These are phyloP conservation scores for Hysterium pulicare DNA, from an alignment of 2,329 filamentous ascomycete species.

Conservation along the genomic window DNA sequence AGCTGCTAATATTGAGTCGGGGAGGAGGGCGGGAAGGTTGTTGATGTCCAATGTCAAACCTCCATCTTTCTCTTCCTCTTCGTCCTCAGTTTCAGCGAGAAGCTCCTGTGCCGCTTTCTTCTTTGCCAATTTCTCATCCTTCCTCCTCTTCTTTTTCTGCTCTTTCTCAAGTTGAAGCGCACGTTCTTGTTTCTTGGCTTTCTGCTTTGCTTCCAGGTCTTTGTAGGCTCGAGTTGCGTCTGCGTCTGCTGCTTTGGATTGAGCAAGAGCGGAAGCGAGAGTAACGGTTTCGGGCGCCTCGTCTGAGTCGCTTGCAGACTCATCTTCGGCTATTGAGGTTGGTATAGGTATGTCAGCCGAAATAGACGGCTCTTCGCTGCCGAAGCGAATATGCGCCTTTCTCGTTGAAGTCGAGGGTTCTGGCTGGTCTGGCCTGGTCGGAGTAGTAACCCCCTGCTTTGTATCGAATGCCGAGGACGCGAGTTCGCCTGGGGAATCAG, in stretches of 20 bases:
- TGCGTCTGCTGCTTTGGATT: constrained; percentile 24
- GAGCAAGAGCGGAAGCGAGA: constrained; percentile 25
- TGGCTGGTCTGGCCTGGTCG: background rate
- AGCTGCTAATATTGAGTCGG: constrained; percentile 49
- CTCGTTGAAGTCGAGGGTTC: background rate
- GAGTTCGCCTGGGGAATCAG: background rate
- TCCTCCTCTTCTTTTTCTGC: constrained; percentile 27
- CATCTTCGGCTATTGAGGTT: constrained; percentile 3
- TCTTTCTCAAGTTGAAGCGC: constrained; percentile 29
- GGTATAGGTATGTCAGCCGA: constrained; percentile 1
- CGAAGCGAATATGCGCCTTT: constrained; percentile 28
- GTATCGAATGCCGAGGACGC: background rate
- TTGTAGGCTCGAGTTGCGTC: constrained; percentile 27
- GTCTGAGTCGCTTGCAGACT: constrained; percentile 28
- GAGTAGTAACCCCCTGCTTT: background rate
- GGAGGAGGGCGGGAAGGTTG: constrained; percentile 49
- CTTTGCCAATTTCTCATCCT: constrained; percentile 21
- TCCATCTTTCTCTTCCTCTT: constrained; percentile 6
- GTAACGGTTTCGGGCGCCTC: constrained; percentile 39
- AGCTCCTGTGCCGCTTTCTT: background rate
- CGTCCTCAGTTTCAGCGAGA: constrained; percentile 1
- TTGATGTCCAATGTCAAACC: constrained; percentile 24
- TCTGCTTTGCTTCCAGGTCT: constrained; percentile 26
- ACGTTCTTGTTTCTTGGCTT: constrained; percentile 25
- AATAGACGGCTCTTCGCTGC: constrained; percentile 30